A percentile compares a stretch with the other conserved stretches of the same genome.
phyloP scores from a whole-genome alignment of 192 early-diverging fungal species.

The Coemansia aciculifera region DNA sequence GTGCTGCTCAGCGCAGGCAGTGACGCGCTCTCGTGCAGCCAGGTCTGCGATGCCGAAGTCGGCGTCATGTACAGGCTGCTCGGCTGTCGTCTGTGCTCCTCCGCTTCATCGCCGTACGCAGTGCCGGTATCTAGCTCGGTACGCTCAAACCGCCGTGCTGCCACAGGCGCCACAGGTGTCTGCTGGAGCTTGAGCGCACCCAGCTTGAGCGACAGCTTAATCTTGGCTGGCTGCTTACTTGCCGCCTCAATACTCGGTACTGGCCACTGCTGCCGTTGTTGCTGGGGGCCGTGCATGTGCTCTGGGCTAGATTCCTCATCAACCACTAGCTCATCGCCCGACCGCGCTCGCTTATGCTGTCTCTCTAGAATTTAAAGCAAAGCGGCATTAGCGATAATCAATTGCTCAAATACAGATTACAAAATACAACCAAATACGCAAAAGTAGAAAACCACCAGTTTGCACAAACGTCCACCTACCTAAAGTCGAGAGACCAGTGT shows the following conservation, averaged over 20 bases:
- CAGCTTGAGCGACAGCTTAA: constrained; percentile 47
- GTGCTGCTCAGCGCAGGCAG: not conserved
- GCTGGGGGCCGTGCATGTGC: not conserved
- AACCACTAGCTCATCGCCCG: not conserved
- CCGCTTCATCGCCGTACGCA: not conserved
- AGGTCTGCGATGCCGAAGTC: constrained; percentile 3
- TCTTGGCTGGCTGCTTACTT: constrained; percentile 24
- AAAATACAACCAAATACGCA: not conserved
- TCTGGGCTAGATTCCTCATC: not conserved
- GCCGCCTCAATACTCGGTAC: not conserved
- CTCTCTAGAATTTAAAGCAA: constrained; percentile 10
- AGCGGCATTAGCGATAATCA: not conserved
- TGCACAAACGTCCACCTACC: not conserved
- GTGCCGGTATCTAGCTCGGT: constrained; percentile 7
- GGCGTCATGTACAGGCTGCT: not conserved
- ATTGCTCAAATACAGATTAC: not conserved
- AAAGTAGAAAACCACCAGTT: not conserved
- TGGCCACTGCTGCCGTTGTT: not conserved
- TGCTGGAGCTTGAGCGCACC: constrained; percentile 20
- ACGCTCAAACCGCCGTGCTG: constrained; percentile 2
- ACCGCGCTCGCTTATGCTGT: constrained; percentile 15
- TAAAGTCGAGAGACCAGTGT: constrained; percentile 3
- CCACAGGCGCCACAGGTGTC: not conserved
- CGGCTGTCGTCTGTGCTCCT: constrained; percentile 6
- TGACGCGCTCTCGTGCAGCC: constrained; percentile 7